A percentile compares a stretch with the other conserved stretches of the same genome.
These are phyloP conservation scores for Phytophthora pluvialis DNA, from an alignment of 352 stramenopile species.

Conservation along the genomic window DNA sequence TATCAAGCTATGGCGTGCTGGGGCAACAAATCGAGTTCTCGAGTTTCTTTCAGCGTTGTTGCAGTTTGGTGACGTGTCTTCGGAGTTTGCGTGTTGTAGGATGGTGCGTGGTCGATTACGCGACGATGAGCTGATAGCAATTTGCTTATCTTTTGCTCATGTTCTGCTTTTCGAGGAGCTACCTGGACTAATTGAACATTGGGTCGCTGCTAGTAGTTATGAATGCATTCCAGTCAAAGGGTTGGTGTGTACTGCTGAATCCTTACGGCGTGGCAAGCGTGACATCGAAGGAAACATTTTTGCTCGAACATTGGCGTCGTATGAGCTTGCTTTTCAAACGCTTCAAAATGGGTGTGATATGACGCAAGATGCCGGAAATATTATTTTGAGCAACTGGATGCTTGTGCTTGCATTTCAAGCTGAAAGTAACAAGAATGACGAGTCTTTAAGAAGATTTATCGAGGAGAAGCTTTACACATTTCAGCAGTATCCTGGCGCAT, in stretches of 20 bases:
- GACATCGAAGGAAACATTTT: constrained; percentile 10
- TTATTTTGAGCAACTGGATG: constrained; percentile 53
- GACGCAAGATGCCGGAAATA: constrained; percentile 22
- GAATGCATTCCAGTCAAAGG: constrained; percentile 31
- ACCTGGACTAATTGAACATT: constrained; percentile 35
- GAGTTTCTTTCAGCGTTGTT: constrained; percentile 38
- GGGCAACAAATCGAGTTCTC: constrained; percentile 28
- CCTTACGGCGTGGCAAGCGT: constrained; percentile 5
- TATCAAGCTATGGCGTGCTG: constrained; percentile 40
- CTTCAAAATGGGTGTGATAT: constrained; percentile 16
- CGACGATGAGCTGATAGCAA: constrained; percentile 25
- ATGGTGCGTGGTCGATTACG: constrained; percentile 28
- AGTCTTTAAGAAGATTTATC: constrained; percentile 37
- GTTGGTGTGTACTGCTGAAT: constrained; percentile 40
- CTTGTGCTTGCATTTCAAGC: constrained; percentile 33
- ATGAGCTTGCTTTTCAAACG: constrained; percentile 31
- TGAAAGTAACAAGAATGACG: constrained; percentile 11
- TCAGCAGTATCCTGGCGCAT: constrained; percentile 30
- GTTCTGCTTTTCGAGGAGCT: constrained; percentile 37
- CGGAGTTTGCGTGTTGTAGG: constrained; percentile 35
- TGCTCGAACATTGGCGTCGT: constrained; percentile 24
- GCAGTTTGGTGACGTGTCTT: constrained; percentile 23
- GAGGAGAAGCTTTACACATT: constrained; percentile 28
- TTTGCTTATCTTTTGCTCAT: constrained; percentile 35
- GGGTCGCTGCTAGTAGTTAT: constrained; percentile 31